Evolutionary conservation across 805 yeast genomes (phyloP), one percentile per base, ranked within the genome.

Genomic region (Brettanomyces anomalus): DNA sequence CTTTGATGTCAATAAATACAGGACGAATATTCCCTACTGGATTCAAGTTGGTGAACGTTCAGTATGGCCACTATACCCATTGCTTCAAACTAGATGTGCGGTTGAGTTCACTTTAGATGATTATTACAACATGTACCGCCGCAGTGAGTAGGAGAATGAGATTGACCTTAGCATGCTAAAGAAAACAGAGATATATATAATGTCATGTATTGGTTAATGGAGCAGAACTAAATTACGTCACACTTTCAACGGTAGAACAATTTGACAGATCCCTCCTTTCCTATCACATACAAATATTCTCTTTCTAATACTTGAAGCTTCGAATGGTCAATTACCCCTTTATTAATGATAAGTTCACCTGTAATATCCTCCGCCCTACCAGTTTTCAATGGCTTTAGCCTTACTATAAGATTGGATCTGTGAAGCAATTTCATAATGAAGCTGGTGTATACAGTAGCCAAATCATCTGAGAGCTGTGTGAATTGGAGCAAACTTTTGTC

Each of bases 51-150:
- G 98, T 4, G 97, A 90, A 60, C 70, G 83, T 49, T 83, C 95
- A 36, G 87, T 88, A 2, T 93, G 97, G 97, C 95, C 96, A 1
- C 74, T 86, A 41, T 69, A 86, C 47, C 86, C 96, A 0, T 66
- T 88, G 32, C 68, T 93, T 26, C 81, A 88, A 78, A 83, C 95
- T 1, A 68, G 98, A 38, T 85, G 96, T 54, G 79, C 89, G 1
- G 83, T 90, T 42, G 98, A 90, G 66, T 86, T 83, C 62, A 83
- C 88, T 20, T 67, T 90, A 43, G 96, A 89, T 58, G 86, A 82
- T 58, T 73, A 76, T 54, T 85, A 75, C 58, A 74, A 67, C 49
- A 34, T 55, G 19, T 53, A 57, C 33, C 51, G 61, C 40, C 55
- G 50, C 36, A 46, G 50, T 10, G 50, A 16, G 46, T 26, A 24